Percentiles rank a stretch among this genome's conserved stretches.
phyloP scores from a whole-genome alignment of 2,329 filamentous ascomycete species.

The Coniochaeta prunicola region DNA sequence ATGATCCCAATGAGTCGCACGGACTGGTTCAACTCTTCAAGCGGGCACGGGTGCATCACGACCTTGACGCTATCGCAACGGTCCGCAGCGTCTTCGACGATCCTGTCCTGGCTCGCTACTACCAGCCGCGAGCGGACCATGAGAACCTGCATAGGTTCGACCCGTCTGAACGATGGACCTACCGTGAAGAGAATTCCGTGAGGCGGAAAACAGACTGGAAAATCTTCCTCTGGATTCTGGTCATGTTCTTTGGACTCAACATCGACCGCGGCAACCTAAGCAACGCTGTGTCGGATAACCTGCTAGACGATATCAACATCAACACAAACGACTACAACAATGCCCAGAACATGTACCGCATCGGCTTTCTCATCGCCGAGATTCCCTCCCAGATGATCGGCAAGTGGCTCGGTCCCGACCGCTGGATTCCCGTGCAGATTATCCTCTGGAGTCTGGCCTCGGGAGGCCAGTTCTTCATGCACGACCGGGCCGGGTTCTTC shows the following conservation, averaged over 20 bases:
- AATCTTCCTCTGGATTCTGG: constrained; percentile 42
- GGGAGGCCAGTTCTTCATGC: constrained; percentile 21
- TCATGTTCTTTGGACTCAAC: constrained; percentile 47
- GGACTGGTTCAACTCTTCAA: neutral
- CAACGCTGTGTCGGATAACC: constrained; percentile 25
- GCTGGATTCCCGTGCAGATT: constrained; percentile 29
- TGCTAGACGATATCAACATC: constrained; percentile 23
- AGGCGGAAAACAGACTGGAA: constrained; percentile 38
- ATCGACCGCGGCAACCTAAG: constrained; percentile 39
- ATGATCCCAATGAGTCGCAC: too few relatives aligned
- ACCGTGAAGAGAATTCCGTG: constrained; percentile 23
- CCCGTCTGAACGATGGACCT: constrained; percentile 26
- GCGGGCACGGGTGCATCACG: neutral
- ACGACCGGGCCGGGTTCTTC: constrained; percentile 20
- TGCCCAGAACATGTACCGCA: constrained; percentile 47
- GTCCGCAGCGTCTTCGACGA: constrained; percentile 16
- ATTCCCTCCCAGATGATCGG: constrained; percentile 53
- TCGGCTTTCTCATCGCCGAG: constrained; percentile 49
- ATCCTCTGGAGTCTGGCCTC: constrained; percentile 25
- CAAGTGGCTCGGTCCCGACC: constrained; percentile 38
- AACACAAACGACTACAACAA: constrained; percentile 40
- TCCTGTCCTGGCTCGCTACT: constrained; percentile 10
- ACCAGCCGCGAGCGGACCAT: constrained; percentile 8
- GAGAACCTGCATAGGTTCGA: constrained; percentile 31
- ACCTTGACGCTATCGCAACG: constrained; percentile 11